Evolutionary conservation across 805 yeast genomes (phyloP), one percentile per base, ranked within the genome.

Genomic region (Kodamaea sagamina): DNA sequence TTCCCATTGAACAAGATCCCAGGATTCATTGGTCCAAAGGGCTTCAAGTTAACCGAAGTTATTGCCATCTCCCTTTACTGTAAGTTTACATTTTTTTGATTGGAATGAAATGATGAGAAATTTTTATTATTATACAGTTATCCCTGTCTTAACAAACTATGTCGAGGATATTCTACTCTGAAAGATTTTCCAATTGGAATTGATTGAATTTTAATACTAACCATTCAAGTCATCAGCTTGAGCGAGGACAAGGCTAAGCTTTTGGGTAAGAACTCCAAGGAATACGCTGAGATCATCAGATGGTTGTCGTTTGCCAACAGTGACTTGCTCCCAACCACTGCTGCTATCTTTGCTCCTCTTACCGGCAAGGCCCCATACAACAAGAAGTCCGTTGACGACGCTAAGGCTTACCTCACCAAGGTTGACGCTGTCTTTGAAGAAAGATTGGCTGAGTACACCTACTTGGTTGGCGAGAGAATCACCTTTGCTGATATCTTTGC

Each of bases 61-160:
- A 73, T 83, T 59, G 90, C 93, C 47, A 65, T 86, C 57, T 57
- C 74, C 54, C 61, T 72, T 65, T 82, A 85, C 71, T 60, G 79
- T 75, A 72, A 59, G 80, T 76, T 54, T 50, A 7, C 9, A 26
- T 26, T 27, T 28, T 35, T 46, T 35, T 38, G 10, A 22, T 40
- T 32, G 28, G 24, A 44, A 51, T 54, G 34, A 52, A 60, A 63
- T 81, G 87, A 82, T 82, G 86, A 82, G 70, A 74, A 62, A 65
- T 70, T 67, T 62, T 60, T 58, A 58, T 51, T 39, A 64, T 69
- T 69, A 71, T 63, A 82, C 88, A 82, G 88, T 82, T 82, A 82
- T 82, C 88, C 88, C 88, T 82, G 88, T 82, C 88, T 82, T 82
- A 82, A 82, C 65, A 80, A 51, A 80, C 62, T 61, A 77, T 82